Evolutionary conservation across 2,329 filamentous ascomycete species (phyloP).

Genomic region (Diplodia scrobiculata): DNA sequence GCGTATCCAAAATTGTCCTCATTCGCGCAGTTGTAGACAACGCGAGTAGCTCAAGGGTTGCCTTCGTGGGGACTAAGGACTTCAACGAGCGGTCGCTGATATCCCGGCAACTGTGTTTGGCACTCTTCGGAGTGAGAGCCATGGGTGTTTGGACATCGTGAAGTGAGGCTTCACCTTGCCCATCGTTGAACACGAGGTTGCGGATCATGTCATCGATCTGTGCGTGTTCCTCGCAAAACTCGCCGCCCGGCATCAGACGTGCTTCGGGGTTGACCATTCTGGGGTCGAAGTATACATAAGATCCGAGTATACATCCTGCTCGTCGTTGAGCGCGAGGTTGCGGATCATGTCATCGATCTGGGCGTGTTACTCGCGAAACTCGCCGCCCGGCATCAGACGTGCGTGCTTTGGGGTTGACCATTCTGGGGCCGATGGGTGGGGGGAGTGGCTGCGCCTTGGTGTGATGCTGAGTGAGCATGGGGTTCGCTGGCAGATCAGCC

Average conservation of each 20-base stretch:
- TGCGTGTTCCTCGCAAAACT: neutral
- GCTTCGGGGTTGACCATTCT: neutral
- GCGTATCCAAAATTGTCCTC: no score
- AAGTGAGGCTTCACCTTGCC: neutral
- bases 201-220: slow-evolving; percentile 7
- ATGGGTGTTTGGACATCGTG: neutral
- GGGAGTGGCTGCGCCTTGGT: neutral
- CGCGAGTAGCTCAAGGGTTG: neutral
- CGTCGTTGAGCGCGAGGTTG: neutral
- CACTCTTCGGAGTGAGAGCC: neutral
- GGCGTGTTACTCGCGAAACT: neutral
- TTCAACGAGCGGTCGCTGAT: neutral
- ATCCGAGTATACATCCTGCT: neutral
- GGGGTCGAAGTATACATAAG: no score
- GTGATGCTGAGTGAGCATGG: neutral
- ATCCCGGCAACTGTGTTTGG: neutral
- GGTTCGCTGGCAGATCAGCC: neutral
- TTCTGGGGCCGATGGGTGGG: no score
- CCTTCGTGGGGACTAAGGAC: neutral
- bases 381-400: neutral
- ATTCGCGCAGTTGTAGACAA: no score
- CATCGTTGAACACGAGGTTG: neutral
- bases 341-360: slow-evolving; percentile 5
- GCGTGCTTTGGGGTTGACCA: neutral
- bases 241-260: neutral